phyloP scores from a whole-genome alignment of 2,329 filamentous ascomycete species.

The Parascedosporium putredinis region DNA sequence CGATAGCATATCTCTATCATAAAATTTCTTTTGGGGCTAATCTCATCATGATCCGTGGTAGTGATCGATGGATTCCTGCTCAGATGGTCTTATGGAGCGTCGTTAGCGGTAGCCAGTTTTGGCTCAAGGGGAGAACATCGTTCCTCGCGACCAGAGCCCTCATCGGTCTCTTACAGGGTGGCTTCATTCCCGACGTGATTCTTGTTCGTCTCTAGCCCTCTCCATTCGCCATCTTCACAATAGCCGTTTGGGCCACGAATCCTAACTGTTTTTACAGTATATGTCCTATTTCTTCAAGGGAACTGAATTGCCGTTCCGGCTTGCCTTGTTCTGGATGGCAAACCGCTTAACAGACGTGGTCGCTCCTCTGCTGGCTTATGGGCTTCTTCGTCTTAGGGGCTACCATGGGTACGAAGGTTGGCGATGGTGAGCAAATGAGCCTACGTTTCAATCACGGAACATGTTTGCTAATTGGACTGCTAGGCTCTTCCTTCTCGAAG shows the following conservation, averaged over 20 bases:
- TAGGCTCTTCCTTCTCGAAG: slow-evolving; percentile 14
- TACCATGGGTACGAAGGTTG: slow-evolving; percentile 16
- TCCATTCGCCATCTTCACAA: too few relatives aligned
- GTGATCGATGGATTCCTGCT: slow-evolving; percentile 37
- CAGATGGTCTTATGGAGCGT: slow-evolving; percentile 28
- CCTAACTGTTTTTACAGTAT: slow-evolving; percentile 8
- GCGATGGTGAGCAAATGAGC: slow-evolving; percentile 12
- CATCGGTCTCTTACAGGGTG: slow-evolving; percentile 31
- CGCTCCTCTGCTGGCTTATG: slow-evolving; percentile 18
- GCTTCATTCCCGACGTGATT: slow-evolving; percentile 26
- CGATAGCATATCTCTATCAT: slow-evolving; percentile 29
- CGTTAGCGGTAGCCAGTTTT: slow-evolving; percentile 25
- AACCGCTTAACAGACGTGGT: slow-evolving; percentile 17
- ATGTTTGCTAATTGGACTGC: not conserved
- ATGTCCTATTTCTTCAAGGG: slow-evolving; percentile 19
- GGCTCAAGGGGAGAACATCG: slow-evolving; percentile 24
- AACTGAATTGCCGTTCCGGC: slow-evolving; percentile 16
- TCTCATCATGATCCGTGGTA: too few relatives aligned
- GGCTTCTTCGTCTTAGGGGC: slow-evolving; percentile 18
- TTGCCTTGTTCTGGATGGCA: slow-evolving; percentile 18
- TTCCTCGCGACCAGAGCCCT: slow-evolving; percentile 28
- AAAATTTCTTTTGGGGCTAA: slow-evolving; percentile 18
- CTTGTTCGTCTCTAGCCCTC: not conserved
- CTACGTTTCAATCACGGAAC: not conserved
- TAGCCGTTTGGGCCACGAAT: too few relatives aligned